These are phyloP conservation scores for Pythium angustatum DNA, from an alignment of 352 stramenopile genomes.

Conservation along the genomic window DNA sequence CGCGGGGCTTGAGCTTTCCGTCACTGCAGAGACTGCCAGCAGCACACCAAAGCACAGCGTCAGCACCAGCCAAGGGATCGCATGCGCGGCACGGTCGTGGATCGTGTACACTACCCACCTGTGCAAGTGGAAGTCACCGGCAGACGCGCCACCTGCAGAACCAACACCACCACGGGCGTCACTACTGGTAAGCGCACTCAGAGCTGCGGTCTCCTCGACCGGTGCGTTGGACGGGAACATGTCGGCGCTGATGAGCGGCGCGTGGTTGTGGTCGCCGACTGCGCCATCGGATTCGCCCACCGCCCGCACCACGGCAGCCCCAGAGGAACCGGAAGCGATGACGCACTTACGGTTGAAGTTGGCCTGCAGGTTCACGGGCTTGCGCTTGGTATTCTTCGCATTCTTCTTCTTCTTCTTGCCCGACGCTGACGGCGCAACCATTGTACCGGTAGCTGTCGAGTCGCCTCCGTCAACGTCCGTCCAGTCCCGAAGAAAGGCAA, in stretches of 20 bases:
- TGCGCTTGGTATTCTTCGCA: slow-evolving; percentile 57
- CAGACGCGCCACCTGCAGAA: slow-evolving; percentile 56
- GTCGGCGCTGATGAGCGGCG: slow-evolving; percentile 39
- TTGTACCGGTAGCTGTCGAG: too few species aligned
- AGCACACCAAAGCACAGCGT: too few species aligned
- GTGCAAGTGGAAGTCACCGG: slow-evolving; percentile 85
- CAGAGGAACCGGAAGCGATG: slow-evolving; percentile 4
- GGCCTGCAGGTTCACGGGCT: slow-evolving; percentile 80
- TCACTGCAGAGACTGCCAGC: slow-evolving; percentile 72
- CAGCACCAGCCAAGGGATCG: too few species aligned
- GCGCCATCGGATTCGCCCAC: not conserved
- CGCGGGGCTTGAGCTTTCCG: slow-evolving; percentile 69
- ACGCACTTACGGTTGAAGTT: slow-evolving; percentile 87
- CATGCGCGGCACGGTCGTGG: too few species aligned
- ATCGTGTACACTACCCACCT: slow-evolving; percentile 40
- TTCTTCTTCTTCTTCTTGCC: slow-evolving; percentile 81
- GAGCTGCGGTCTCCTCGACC: not conserved
- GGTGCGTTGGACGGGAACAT: slow-evolving; percentile 78
- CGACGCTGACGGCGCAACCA: slow-evolving; percentile 62
- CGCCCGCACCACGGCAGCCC: too few species aligned
- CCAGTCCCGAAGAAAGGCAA: slow-evolving; percentile 17
- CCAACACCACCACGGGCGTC: slow-evolving; percentile 37
- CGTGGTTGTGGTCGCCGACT: not conserved
- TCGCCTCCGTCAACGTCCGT: too few species aligned
- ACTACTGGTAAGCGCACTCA: too few species aligned